A percentile compares a stretch with the other conserved stretches of the same genome.
Conservation (phyloP, 2,329 filamentous ascomycete genomes). For the Sporothrix protearum region DNA sequence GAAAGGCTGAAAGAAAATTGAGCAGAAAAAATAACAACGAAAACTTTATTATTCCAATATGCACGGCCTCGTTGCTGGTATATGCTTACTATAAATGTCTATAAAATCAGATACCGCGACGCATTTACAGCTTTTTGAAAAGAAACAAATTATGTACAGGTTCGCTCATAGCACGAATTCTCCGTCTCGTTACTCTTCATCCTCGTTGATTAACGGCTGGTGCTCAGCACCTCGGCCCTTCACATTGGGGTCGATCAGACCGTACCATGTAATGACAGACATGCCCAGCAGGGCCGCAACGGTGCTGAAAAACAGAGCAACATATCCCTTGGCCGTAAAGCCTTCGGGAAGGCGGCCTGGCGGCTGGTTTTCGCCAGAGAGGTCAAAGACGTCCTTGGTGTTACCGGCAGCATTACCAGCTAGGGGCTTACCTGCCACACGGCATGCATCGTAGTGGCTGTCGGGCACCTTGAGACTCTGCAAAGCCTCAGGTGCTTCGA, state of each 20-base stretch:
- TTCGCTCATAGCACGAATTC: too few relatives aligned
- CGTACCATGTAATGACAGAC: slow-evolving; percentile 48
- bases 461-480: slow-evolving; percentile 56
- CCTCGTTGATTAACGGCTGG: background rate
- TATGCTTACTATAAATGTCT: too few relatives aligned
- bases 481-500: slow-evolving; percentile 45
- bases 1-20: too few relatives aligned
- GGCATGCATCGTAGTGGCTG: slow-evolving; percentile 56
- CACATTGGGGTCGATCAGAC: slow-evolving; percentile 1
- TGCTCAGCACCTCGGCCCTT: background rate
- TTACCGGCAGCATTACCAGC: slow-evolving; percentile 34
- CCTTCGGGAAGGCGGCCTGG: slow-evolving; percentile 23
- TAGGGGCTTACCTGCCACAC: slow-evolving; percentile 26
- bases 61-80: too few relatives aligned
- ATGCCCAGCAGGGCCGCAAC: slow-evolving; percentile 66
- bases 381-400: slow-evolving; percentile 29
- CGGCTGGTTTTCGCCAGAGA: slow-evolving; percentile 30
- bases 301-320: slow-evolving; percentile 70
- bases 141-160: background rate
- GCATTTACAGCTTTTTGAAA: background rate
- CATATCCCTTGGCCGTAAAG: slow-evolving; percentile 65
- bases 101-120: background rate
- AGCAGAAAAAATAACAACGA: too few relatives aligned
- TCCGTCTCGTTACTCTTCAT: background rate
- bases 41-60: too few relatives aligned